Base-by-base conservation (phyloP, 108 stramenopile genomes). In the Fragilariopsis cylindrus region DNA sequence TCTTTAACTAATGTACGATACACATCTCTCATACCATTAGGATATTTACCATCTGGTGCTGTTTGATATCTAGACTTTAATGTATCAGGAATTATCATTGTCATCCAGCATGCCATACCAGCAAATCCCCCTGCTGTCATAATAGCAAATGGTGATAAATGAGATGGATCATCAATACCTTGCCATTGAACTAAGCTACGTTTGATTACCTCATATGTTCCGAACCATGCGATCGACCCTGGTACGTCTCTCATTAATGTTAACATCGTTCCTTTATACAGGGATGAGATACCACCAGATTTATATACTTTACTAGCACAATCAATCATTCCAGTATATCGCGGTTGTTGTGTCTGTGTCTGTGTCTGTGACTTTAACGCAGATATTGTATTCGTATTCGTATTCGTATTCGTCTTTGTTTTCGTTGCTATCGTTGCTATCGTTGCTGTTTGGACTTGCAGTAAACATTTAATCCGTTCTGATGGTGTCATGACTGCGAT, bases 391-490 rank as follows among this genome's bases (percentile, higher is more conserved):
- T 11, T 11, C 6, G 30, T 42, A 42, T 15, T 5, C 12, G 56
- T 21, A 4, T 1, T 57, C 11, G 56, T 42, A 42, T 15, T 5
- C 12, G 56, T 21, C 1, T 57, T 57, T 21, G 56, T 15, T 16
- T 8, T 21, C 56, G 8, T 5, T 9, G 40, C n/a, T 13, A 78
- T 21, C 56, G 8, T 5, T 9, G 40, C n/a, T 13, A 78, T 84
- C 57, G 71, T 74, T 41, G 73, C 79, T 13, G 49, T 73, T 82
- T 87, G 90, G 39, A 88, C 80, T 81, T 97, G 96, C 76, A 97
- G 71, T 19, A 97, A 74, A 57, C 89, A 90, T 79, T 96, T 96
- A 71, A 96, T 83, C 48, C 96, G 81, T 71, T 96, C 96, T 8
- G 81, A 87, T 6, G 96, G 96, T 8, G 92, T 89, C 89, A 88